These are phyloP conservation scores for Rhizopus microsporus DNA, from an alignment of 371 early-diverging fungal species.

Conservation along the genomic window DNA sequence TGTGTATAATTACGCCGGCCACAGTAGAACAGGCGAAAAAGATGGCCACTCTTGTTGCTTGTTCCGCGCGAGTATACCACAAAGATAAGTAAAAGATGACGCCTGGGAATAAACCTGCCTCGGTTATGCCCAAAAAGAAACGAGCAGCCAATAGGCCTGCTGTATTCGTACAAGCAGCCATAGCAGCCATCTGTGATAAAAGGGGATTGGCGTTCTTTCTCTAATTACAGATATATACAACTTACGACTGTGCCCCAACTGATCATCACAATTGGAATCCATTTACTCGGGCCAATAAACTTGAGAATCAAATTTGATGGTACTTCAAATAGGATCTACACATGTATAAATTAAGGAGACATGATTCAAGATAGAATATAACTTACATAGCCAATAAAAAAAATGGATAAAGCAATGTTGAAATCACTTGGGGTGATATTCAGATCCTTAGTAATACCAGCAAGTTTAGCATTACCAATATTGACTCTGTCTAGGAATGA, in stretches of 20 bases:
- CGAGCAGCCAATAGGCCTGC: conserved; percentile 58
- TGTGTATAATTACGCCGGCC: conserved; percentile 58
- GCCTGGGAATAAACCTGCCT: conserved; percentile 65
- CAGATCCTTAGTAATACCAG: conserved; percentile 48
- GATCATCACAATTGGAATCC: conserved; percentile 72
- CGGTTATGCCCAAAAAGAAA: conserved; percentile 73
- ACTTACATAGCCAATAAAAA: conserved; percentile 64
- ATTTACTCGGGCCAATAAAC: conserved; percentile 58
- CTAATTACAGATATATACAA: not conserved
- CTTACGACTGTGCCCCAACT: conserved; percentile 47
- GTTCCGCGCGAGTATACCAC: conserved; percentile 63
- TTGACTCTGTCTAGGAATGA: conserved; percentile 58
- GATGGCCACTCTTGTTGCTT: conserved; percentile 69
- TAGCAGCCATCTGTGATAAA: conserved; percentile 39
- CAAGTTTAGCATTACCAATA: conserved; percentile 63
- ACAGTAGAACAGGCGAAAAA: conserved; percentile 67
- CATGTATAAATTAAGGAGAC: not conserved
- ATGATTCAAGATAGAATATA: not conserved
- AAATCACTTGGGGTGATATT: conserved; percentile 48
- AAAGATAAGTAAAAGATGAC: conserved; percentile 53
- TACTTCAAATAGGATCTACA: conserved; percentile 64
- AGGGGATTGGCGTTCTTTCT: conserved; percentile 1
- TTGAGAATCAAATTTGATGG: conserved; percentile 76
- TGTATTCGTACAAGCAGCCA: conserved; percentile 47
- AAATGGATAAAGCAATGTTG: conserved; percentile 62